A percentile compares a stretch with the other conserved stretches of the same genome.
phyloP scores from a whole-genome alignment of 139 green algal species.

The Closterium sp. region DNA sequence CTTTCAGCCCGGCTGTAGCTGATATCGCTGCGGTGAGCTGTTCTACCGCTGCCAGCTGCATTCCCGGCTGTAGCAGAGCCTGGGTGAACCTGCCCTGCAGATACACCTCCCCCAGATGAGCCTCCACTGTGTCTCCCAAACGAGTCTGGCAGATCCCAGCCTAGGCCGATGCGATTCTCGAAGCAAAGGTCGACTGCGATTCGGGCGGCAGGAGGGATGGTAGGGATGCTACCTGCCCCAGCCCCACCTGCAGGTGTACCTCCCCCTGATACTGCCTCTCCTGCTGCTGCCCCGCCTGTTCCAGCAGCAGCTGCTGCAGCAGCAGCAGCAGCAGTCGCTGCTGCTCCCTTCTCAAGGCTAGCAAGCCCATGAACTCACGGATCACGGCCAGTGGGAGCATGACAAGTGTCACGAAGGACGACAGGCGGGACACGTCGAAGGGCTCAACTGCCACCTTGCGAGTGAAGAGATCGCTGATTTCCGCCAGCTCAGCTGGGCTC shows the following conservation, averaged over 20 bases:
- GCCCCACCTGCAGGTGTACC: background rate
- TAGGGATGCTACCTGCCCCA: background rate
- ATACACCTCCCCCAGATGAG: background rate
- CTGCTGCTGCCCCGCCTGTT: background rate
- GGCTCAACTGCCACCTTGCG: constrained; percentile 33
- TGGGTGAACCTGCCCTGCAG: background rate
- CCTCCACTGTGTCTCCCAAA: background rate
- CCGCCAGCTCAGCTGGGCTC: constrained; percentile 6
- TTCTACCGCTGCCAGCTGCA: background rate
- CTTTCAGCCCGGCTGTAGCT: background rate
- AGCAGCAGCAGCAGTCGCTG: constrained; percentile 1
- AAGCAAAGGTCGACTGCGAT: constrained; percentile 16
- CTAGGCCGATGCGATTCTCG: background rate
- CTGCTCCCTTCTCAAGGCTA: constrained; percentile 10
- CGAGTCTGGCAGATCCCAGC: background rate
- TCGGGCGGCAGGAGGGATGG: background rate
- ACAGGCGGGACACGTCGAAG: constrained; percentile 29
- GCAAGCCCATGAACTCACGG: constrained; percentile 26
- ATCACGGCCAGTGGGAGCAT: constrained; percentile 28
- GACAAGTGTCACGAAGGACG: constrained; percentile 39
- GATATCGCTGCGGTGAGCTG: constrained; percentile 10
- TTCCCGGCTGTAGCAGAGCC: background rate
- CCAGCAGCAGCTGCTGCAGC: background rate
- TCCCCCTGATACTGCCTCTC: background rate
- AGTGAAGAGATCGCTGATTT: constrained; percentile 23